Conservation (phyloP, 768 basidiomycete genomes). For the Boletus speciosus region DNA sequence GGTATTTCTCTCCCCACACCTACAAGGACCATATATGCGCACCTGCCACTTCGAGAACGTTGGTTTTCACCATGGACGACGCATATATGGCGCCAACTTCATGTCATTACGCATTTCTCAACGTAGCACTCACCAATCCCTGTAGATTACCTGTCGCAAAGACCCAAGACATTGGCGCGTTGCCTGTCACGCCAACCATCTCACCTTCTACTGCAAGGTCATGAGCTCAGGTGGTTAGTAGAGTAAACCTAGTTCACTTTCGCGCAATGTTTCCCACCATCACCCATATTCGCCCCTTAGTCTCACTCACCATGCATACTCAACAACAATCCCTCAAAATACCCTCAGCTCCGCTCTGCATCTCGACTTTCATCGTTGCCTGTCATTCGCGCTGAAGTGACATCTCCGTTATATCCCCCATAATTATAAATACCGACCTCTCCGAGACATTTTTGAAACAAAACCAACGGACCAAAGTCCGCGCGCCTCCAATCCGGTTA, state of each 20-base stretch:
- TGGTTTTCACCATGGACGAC: not conserved
- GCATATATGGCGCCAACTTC: not conserved
- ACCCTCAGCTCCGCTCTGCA: not conserved
- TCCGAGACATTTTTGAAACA: not conserved
- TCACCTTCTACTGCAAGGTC: constrained; percentile 12
- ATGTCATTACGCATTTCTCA: not conserved
- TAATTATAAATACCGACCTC: not conserved
- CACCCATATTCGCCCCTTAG: not conserved
- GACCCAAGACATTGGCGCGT: constrained; percentile 7
- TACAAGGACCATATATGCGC: not conserved
- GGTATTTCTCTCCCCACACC: not conserved
- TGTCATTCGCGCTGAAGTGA: not conserved
- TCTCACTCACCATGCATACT: not conserved
- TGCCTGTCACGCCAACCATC: constrained; percentile 2
- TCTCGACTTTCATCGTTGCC: not conserved
- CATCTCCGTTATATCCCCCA: not conserved
- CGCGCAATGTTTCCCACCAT: not conserved
- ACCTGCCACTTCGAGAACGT: not conserved
- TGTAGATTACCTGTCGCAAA: constrained; percentile 14
- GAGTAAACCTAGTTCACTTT: not conserved
- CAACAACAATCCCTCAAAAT: not conserved
- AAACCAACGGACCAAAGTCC: not conserved
- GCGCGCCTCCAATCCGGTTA: not conserved
- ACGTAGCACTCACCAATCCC: constrained; percentile 5
- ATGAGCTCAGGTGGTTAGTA: constrained; percentile 7